Percentiles rank a stretch among this genome's conserved stretches.
Conservation (phyloP, 495 filamentous ascomycete species). For the Hypoxylon rickii region DNA sequence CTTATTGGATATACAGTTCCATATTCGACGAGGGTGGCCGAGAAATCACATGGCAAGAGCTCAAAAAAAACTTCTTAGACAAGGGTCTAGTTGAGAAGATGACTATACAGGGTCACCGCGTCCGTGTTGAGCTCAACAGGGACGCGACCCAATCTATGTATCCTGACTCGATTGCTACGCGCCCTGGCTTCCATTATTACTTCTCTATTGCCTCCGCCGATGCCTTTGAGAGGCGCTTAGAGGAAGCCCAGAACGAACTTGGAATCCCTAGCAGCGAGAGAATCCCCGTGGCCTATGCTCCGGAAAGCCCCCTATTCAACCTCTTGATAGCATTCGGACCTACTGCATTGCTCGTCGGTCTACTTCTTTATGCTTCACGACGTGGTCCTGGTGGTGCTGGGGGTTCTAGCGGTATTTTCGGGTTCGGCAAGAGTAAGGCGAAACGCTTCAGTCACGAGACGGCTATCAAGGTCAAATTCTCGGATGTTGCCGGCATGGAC, state of each 20-base stretch:
- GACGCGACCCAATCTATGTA: constrained; percentile 78
- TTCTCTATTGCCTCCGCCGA: constrained; percentile 96
- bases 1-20: constrained; percentile 37
- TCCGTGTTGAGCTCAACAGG: constrained; percentile 82
- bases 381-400: constrained; percentile 61
- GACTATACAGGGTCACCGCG: constrained; percentile 72
- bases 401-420: constrained; percentile 82
- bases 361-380: constrained; percentile 74
- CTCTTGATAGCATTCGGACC: constrained; percentile 80
- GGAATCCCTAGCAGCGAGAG: constrained; percentile 81
- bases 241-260: constrained; percentile 84
- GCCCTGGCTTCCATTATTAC: constrained; percentile 79
- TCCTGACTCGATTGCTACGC: constrained; percentile 76
- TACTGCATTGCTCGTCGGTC: constrained; percentile 80
- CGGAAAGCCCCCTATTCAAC: constrained; percentile 68
- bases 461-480: constrained; percentile 93
- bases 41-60: constrained; percentile 98
- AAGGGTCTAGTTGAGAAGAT: constrained; percentile 95
- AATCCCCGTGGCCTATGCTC: constrained; percentile 87
- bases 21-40: constrained; percentile 42
- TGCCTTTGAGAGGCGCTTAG: constrained; percentile 83
- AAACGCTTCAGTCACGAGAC: constrained; percentile 97
- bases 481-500: constrained; percentile 97
- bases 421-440: constrained; percentile 91
- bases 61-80: constrained; percentile 87